Base-by-base conservation (phyloP, 352 stramenopile species). In the Pythium sukuiense region DNA sequence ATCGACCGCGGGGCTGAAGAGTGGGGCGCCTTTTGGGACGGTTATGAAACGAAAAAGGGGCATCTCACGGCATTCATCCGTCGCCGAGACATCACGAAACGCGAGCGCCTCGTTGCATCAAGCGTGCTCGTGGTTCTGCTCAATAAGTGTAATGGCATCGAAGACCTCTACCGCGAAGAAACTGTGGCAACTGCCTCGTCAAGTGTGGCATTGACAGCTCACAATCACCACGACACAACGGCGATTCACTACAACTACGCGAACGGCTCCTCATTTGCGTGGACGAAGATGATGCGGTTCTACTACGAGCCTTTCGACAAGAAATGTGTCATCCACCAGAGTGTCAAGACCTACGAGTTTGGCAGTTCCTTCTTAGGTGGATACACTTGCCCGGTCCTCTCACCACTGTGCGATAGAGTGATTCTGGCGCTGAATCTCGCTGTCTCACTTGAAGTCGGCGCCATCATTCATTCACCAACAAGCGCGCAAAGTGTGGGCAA, bases 311-410 rank as follows among this genome's bases (percentile, higher is more conserved):
- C 75, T 0, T 85, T 82, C 27, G 79, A 85, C 55, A 81, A 79
- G 58, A 80, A 68, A 33, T 86, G 75, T 37, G 72, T 79, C 8
- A 64, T 92, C 32, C 79, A 87, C 29, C 81, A 92, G 27, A 66
- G 73, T 35, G 71, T 88, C 1, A 90, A 85, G 63, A 80, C 71
- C 0, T 87, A 77, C 54, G 76, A 87, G 54, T 92, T 88, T 60
- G 80, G 80, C 16, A 89, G 83, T 39, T 79, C 78, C 5, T 92
- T 87, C 33, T 55, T 88, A 0, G 76, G 81, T 5, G 71, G 69
- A 24, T 82, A 87, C 50, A 39, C 62, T 3, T 68, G 62, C 54
- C 69, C 74, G 14, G 76, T 89, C 4, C 45, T 92, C 20, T 89
- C 74, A 60, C 81, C 83, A 41, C 48, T 92, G 9, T 88, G 80